Base-by-base conservation (phyloP, 352 stramenopile genomes). In the Globisporangium ultimum region DNA sequence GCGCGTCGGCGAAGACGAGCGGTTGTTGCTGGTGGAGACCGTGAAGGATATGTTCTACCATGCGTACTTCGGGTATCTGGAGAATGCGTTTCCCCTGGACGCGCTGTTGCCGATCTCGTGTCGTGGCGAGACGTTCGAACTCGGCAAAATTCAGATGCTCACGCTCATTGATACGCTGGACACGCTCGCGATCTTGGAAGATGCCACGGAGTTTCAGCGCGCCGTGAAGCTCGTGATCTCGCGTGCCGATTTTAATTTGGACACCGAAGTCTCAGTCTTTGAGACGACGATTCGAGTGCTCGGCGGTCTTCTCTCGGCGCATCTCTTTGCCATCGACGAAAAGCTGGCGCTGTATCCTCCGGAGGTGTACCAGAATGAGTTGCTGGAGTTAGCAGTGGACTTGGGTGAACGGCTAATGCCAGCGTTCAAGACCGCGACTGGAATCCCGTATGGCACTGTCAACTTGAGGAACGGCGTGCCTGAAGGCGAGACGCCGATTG, bases 401-500 rank as follows among this genome's bases (percentile, higher is more conserved):
- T 77, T 99, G 48, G 97, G 84, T 2, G 80, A 98, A 32, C 88
- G 98, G 3, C 71, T 99, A 6, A 70, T 99, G 59, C 87, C 90
- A 18, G 97, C 97, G 41, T 99, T 99, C 75, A 69, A 97, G 42
- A 99, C 97, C 1, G 64, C 76, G 22, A 99, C 96, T 24, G 87
- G 84, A 8, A 99, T 99, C 68, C 97, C 97, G 17, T 99, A 96
- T 67, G 96, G 97, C 21, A 99, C 95, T 3, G 96, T 99, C 14
- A 99, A 99, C 67, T 60, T 99, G 15, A 67, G 90, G 5, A 48
- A 66, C 8, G 86, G 86, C 2, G 88, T 99, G 22, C 97, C 96
- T 1, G 62, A 67, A 20, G 87, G 75, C 54, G 97, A 99, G 78
- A 99, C 97, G 3, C 77, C 86, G n/a, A 87, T 98, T 61, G 93